phyloP scores from a whole-genome alignment of 805 yeast genomes.

The Starmerella etchellsii region DNA sequence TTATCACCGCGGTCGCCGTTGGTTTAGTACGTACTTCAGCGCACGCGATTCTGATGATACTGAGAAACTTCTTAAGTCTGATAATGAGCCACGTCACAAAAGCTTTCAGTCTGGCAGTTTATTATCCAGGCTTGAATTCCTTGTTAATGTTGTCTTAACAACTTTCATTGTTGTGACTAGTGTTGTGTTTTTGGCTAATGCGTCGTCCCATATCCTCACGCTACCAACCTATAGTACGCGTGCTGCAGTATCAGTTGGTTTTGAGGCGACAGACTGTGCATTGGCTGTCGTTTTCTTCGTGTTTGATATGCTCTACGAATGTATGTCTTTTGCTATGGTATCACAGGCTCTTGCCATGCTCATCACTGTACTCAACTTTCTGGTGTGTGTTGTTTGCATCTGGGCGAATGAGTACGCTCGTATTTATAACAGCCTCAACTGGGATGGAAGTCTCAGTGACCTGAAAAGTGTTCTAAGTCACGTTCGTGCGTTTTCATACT shows the following conservation, averaged over 20 bases:
- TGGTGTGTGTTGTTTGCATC: constrained; percentile 18
- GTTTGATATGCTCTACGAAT: constrained; percentile 14
- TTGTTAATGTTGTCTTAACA: constrained; percentile 5
- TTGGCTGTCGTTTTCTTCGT: constrained; percentile 17
- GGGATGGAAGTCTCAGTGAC: neutral
- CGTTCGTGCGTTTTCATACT: constrained; percentile 17
- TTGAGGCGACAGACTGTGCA: constrained; percentile 18
- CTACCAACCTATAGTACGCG: constrained; percentile 3
- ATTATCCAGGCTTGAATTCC: constrained; percentile 8
- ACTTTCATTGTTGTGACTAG: constrained; percentile 14
- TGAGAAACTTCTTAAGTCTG: constrained; percentile 2
- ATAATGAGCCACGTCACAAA: neutral
- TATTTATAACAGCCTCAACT: neutral
- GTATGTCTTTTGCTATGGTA: constrained; percentile 19
- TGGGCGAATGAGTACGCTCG: constrained; percentile 18
- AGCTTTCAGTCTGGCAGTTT: neutral
- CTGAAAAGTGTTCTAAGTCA: constrained; percentile 1
- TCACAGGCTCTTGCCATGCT: constrained; percentile 20
- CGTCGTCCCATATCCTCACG: constrained; percentile 15
- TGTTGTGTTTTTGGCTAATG: constrained; percentile 14
- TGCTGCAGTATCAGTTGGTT: constrained; percentile 12
- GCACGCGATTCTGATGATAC: neutral
- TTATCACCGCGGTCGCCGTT: neutral
- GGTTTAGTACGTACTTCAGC: neutral
- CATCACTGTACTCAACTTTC: constrained; percentile 18